Conservation (phyloP, 1,284 basidiomycete genomes). For the Trichosporon sp. region DNA sequence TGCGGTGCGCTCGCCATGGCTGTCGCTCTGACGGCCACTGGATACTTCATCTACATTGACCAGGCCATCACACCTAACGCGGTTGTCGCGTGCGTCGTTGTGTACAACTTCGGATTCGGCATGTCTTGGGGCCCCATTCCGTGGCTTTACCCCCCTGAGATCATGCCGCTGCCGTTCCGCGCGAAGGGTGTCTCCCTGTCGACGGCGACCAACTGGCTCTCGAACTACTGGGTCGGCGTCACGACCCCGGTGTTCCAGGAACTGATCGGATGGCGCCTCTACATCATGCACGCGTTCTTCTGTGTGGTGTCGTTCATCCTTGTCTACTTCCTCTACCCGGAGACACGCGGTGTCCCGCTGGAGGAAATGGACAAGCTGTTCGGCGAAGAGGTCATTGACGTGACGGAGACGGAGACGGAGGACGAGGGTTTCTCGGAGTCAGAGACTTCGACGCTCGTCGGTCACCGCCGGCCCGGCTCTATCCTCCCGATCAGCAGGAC, state of each 20-base stretch:
- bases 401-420: slow-evolving; percentile 38
- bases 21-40: slow-evolving; percentile 52
- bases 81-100: slow-evolving; percentile 87
- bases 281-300: slow-evolving; percentile 96
- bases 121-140: slow-evolving; percentile 59
- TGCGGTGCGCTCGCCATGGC: slow-evolving; percentile 73
- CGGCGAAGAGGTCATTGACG: slow-evolving; percentile 43
- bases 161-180: slow-evolving; percentile 84
- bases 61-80: slow-evolving; percentile 80
- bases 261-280: slow-evolving; percentile 85
- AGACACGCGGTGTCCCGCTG: slow-evolving; percentile 61
- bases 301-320: slow-evolving; percentile 83
- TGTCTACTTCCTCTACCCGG: slow-evolving; percentile 59
- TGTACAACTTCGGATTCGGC: slow-evolving; percentile 93
- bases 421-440: slow-evolving; percentile 58
- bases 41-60: slow-evolving; percentile 79
- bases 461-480: slow-evolving; percentile 41
- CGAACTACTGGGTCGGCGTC: slow-evolving; percentile 70
- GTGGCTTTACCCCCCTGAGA: slow-evolving; percentile 86
- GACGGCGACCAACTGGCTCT: slow-evolving; percentile 81
- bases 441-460: slow-evolving; percentile 65
- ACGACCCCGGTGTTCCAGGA: slow-evolving; percentile 87
- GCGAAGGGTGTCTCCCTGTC: slow-evolving; percentile 94
- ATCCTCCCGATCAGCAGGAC: slow-evolving; percentile 38
- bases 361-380: slow-evolving; percentile 61